Base-by-base conservation (phyloP, 2,329 filamentous ascomycete genomes). In the Drechslerella coelobrocha region DNA sequence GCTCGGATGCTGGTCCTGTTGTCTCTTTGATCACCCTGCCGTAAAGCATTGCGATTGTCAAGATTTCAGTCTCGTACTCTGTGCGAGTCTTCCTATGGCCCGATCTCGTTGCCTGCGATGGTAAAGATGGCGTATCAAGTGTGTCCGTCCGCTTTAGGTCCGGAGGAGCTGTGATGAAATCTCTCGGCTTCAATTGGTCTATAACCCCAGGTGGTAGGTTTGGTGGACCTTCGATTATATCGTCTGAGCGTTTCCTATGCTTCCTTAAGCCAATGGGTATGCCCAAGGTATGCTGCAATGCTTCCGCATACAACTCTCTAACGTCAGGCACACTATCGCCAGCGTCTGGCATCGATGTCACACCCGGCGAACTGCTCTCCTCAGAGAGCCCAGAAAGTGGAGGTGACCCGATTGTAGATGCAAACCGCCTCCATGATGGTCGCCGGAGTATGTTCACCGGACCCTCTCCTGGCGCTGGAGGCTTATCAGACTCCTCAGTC, bases 311-410 rank as follows among this genome's bases (percentile, higher is more conserved):
- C n/a, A 69, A 14, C 19, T 69, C 65, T 23, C 53, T 39, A 9
- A 54, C 19, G 24, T 69, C 65, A 1, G 45, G 52, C 8, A 62
- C 29, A 7, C 34, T 19, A 34, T 62, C 65, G 1, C 57, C 52
- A 17, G 47, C 6, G 1, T 62, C 52, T 14, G 52, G 43, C 39
- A 52, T 59, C 31, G 51, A 19, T 27, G 65, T 52, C 52, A 41
- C 53, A 8, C 39, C 57, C 2, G 57, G 43, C 21, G 57, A 57
- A 24, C 24, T 57, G 6, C 51, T 39, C 27, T 62, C 57, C 45
- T 69, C 65, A 31, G 57, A 57, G n/a, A 69, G 57, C 5, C 65
- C 57, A n/a, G 65, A 62, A 39, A 69, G 59, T 21, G 65, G 57
- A 12, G 52, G 54, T 50, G 56, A 10, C 43, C 60, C 60, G 27